A percentile compares a stretch with the other conserved stretches of the same genome.
phyloP scores from a whole-genome alignment of 1,284 basidiomycete species.

The Naganishia liquefaciens region DNA sequence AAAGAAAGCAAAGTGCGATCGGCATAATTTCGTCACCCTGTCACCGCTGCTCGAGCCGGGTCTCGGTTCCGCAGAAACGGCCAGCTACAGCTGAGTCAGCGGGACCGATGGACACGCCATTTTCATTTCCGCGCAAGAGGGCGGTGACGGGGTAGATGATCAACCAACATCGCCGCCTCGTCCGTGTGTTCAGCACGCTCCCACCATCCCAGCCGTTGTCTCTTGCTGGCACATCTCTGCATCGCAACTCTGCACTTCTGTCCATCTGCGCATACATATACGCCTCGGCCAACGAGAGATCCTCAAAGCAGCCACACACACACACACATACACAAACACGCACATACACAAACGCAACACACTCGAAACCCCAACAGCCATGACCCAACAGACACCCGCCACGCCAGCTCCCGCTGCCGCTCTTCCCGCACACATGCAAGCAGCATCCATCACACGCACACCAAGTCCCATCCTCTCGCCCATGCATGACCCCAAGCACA shows the following conservation, averaged over 20 bases:
- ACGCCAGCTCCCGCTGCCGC: constrained; percentile 6
- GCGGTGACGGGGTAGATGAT: constrained; percentile 7
- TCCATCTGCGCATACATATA: no score
- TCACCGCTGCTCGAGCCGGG: constrained; percentile 9
- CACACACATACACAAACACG: no score
- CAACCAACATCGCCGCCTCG: neutral
- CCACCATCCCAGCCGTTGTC: no score
- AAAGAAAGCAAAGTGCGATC: constrained; percentile 3
- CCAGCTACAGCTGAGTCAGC: constrained; percentile 28
- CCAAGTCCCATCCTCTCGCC: constrained; percentile 31
- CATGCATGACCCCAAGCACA: constrained; percentile 63
- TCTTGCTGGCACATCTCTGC: no score
- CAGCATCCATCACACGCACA: constrained; percentile 4
- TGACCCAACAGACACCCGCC: constrained; percentile 2
- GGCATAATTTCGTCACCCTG: constrained; percentile 18
- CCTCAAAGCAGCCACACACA: neutral
- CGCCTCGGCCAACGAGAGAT: neutral
- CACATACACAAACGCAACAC: neutral
- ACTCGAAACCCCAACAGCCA: neutral
- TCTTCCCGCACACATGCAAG: constrained; percentile 23
- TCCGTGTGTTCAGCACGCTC: no score
- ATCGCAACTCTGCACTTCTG: neutral
- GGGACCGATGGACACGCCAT: neutral
- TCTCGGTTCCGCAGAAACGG: neutral
- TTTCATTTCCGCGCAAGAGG: constrained; percentile 4